These are phyloP conservation scores for Catunica adiposa DNA, from an alignment of 2,329 filamentous ascomycete genomes.

Conservation along the genomic window DNA sequence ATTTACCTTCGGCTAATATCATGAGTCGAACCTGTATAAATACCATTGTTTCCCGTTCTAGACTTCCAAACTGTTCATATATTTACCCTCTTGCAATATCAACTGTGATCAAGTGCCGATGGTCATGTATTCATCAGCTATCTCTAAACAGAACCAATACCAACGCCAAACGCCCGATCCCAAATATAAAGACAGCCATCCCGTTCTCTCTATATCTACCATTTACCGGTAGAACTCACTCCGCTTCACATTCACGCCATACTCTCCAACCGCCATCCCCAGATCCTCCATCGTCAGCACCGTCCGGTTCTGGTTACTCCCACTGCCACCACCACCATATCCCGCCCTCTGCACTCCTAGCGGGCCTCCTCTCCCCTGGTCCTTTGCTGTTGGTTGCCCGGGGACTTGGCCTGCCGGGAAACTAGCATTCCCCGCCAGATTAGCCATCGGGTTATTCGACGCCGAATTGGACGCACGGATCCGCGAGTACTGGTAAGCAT, in stretches of 20 bases:
- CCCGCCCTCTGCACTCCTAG: conserved; percentile 62
- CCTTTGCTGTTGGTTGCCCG: conserved; percentile 37
- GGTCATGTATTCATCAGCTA: not conserved
- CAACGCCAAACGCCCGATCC: conserved; percentile 4
- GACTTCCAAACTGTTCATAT: too few species aligned
- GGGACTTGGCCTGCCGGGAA: conserved; percentile 46
- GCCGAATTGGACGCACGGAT: conserved; percentile 83
- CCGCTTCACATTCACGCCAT: conserved; percentile 92
- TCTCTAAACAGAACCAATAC: conserved; percentile 13
- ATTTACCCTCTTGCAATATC: not conserved
- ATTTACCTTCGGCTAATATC: not conserved
- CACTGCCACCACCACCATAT: conserved; percentile 75
- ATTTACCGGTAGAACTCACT: conserved; percentile 82
- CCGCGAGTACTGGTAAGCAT: conserved; percentile 93
- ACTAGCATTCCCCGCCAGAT: conserved; percentile 57
- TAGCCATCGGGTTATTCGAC: conserved; percentile 86
- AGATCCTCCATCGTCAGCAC: conserved; percentile 97
- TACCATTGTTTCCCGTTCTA: not conserved
- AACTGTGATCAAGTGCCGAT: not conserved
- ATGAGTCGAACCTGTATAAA: not conserved
- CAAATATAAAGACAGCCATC: too few species aligned
- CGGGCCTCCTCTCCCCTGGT: conserved; percentile 40
- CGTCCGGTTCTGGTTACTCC: conserved; percentile 75
- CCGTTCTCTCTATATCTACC: not conserved
- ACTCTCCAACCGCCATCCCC: conserved; percentile 95